Evolutionary conservation across 768 basidiomycete genomes (phyloP).

Genomic region (Dacryopinax primogenitus): DNA sequence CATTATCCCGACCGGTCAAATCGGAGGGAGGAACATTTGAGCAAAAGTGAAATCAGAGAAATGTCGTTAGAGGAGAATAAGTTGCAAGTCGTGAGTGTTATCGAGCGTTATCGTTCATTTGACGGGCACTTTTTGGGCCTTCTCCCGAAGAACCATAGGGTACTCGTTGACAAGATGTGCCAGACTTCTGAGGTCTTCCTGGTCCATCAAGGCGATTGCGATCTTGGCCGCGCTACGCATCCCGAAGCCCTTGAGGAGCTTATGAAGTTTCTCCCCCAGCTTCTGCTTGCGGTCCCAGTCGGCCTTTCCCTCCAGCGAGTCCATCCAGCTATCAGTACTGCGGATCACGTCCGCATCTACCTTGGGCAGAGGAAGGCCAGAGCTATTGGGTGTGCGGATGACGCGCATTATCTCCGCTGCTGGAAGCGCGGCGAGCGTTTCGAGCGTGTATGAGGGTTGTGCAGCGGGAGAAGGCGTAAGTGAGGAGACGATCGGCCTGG

Average conservation of each 20-base stretch:
- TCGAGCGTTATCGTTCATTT: neutral
- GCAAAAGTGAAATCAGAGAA: neutral
- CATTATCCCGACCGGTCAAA: neutral
- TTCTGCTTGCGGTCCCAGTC: constrained; percentile 58
- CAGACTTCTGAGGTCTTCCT: constrained; percentile 71
- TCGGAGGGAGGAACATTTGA: neutral
- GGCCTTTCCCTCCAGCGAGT: constrained; percentile 44
- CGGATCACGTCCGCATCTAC: constrained; percentile 55
- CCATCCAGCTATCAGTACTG: constrained; percentile 61
- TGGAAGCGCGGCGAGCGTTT: constrained; percentile 58
- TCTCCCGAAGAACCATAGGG: constrained; percentile 68
- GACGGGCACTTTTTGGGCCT: constrained; percentile 25
- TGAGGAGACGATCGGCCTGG: neutral
- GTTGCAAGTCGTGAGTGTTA: neutral
- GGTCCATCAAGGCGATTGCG: constrained; percentile 69
- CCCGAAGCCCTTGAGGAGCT: constrained; percentile 58
- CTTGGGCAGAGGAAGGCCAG: constrained; percentile 48
- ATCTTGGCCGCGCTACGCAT: constrained; percentile 75
- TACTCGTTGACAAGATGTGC: constrained; percentile 83
- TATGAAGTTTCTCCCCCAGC: constrained; percentile 64
- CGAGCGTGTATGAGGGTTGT: constrained; percentile 38
- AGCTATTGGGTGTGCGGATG: constrained; percentile 45
- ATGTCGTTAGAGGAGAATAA: neutral
- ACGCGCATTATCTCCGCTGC: constrained; percentile 64
- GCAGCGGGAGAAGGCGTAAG: constrained; percentile 39